Evolutionary conservation across 306 rosid species (phyloP).

Genomic region (Ormosia semicastrata): DNA sequence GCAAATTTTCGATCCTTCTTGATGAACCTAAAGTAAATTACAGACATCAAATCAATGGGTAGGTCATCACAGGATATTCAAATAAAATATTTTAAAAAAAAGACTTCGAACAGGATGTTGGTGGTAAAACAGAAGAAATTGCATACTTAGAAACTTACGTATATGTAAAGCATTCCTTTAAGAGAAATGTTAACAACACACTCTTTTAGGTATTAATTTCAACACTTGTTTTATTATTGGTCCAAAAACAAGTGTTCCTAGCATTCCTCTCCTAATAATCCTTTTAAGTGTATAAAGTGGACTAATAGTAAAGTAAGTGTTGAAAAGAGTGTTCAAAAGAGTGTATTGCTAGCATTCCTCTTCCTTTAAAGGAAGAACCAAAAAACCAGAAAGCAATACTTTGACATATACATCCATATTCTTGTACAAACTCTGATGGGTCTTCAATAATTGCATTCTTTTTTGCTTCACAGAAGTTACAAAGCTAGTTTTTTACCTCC

Average conservation of each 20-base stretch:
- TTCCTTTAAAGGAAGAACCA: background rate
- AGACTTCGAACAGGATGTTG: background rate
- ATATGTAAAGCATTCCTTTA: background rate
- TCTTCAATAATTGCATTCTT: background rate
- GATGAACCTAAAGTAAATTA: conserved; percentile 63
- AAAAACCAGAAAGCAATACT: background rate
- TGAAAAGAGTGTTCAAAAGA: too few relatives aligned
- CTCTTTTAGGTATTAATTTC: too few relatives aligned
- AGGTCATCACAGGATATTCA: background rate
- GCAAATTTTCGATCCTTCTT: conserved; percentile 77
- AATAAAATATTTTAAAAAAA: background rate
- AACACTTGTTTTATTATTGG: too few relatives aligned
- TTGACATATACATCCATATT: background rate
- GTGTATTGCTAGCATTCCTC: too few relatives aligned
- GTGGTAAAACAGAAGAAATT: background rate
- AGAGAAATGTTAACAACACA: too few relatives aligned
- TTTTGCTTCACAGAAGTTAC: conserved; percentile 1
- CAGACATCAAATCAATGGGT: conserved; percentile 10
- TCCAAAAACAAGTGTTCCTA: too few relatives aligned
- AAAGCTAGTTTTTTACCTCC: conserved; percentile 56
- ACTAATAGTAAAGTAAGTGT: too few relatives aligned
- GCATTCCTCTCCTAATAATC: too few relatives aligned
- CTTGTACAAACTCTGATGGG: background rate
- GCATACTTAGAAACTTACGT: background rate
- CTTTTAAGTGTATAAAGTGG: too few relatives aligned